Base-by-base conservation (phyloP, 805 yeast genomes). In the Suhomyces vadensis region DNA sequence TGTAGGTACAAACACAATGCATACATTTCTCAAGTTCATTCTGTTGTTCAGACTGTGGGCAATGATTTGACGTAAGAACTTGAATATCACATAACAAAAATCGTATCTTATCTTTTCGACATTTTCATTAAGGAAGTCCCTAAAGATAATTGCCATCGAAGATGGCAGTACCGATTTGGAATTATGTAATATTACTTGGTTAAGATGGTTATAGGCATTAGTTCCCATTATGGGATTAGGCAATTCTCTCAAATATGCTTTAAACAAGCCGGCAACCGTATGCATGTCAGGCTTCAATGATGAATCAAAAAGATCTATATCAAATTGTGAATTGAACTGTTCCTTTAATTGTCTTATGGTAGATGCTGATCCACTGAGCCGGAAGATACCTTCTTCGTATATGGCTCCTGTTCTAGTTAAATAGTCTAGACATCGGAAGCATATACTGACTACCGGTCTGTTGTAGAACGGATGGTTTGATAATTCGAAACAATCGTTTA, bases 331-430 rank as follows among this genome's bases (percentile, higher is more conserved):
- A 58, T 90, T 87, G 68, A 86, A 92, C 37, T 67, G 72, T 37
- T 79, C 87, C 55, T 83, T 87, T 46, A 87, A 73, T 31, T 73
- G 78, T 50, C 83, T 79, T 31, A 87, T 88, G 41, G 84, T 75
- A 1, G 89, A 77, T 44, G 90, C 85, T 27, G 95, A 87, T 3
- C 98, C 98, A 64, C 91, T 87, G 45, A 90, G 69, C 49, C 99
- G 74, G 69, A 94, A 94, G 2, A 92, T 79, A 8, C 99, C 99
- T 57, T 90, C 96, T 61, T 88, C 94, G 49, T 78, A 78, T n/a
- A 83, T 71, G 0, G 95, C 96, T 17, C 83, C 81, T 20, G 82
- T 77, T 29, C 71, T 74, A 39, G 75, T 74, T 39, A 92, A 70
- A 52, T 76, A 87, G 44, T 80, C 85, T 25, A 91, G 57, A 57